These are phyloP conservation scores for Thelonectria blattea DNA, from an alignment of 2,329 filamentous ascomycete genomes.

Conservation along the genomic window DNA sequence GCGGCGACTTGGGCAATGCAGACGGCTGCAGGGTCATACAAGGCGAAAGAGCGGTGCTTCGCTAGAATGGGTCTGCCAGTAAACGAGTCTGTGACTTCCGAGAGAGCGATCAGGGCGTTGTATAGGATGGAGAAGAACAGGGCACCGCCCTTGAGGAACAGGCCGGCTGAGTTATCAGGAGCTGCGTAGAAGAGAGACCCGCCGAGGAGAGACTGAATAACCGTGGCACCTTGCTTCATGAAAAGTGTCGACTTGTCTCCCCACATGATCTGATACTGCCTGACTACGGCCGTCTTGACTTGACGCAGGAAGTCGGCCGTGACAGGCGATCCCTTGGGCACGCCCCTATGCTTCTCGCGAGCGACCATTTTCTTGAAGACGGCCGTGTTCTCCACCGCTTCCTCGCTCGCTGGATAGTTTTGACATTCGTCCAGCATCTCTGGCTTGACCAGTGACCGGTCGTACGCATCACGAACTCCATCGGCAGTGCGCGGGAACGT, in stretches of 20 bases:
- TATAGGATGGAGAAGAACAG: conserved; percentile 61
- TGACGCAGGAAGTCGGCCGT: conserved; percentile 77
- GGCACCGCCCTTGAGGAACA: conserved; percentile 60
- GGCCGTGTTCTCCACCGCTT: conserved; percentile 68
- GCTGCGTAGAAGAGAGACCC: conserved; percentile 82
- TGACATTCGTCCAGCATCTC: conserved; percentile 48
- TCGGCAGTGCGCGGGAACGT: conserved; percentile 71
- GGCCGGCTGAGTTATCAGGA: conserved; percentile 51
- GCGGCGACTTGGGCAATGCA: conserved; percentile 59
- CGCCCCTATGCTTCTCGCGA: conserved; percentile 68
- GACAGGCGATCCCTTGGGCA: conserved; percentile 72
- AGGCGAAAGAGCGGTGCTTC: conserved; percentile 55
- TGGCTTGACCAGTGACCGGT: conserved; percentile 47
- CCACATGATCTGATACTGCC: conserved; percentile 79
- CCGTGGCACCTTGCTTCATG: conserved; percentile 80
- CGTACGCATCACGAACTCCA: conserved; percentile 66
- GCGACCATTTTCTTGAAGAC: conserved; percentile 57
- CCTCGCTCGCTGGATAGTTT: conserved; percentile 64
- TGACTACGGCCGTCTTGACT: conserved; percentile 69
- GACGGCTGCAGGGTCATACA: conserved; percentile 61
- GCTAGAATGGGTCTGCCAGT: conserved; percentile 67
- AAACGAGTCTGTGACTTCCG: conserved; percentile 77
- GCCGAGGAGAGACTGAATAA: conserved; percentile 75
- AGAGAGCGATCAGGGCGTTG: conserved; percentile 59
- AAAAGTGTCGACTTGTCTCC: conserved; percentile 77